phyloP scores from a whole-genome alignment of 169 alveolate genomes.

The Cryptosporidium viatorum region DNA sequence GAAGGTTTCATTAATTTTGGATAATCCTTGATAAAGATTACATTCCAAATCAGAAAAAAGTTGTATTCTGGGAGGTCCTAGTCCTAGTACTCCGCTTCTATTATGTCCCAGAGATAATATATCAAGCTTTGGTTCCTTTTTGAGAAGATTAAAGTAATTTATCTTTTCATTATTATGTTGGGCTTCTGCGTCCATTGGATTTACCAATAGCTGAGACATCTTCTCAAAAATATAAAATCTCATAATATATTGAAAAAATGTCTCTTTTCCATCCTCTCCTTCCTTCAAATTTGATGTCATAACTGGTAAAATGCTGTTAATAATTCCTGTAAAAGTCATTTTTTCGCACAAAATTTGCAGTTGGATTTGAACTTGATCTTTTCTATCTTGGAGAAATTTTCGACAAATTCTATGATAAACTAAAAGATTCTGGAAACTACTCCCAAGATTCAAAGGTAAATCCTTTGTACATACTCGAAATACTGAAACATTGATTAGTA shows the following conservation, averaged over 20 bases:
- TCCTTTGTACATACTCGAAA: not conserved
- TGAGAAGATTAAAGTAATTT: conserved; percentile 9
- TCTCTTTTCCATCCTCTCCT: not conserved
- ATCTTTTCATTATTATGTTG: not conserved
- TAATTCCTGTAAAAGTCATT: not conserved
- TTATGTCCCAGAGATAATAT: conserved; percentile 44
- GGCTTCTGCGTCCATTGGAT: not conserved
- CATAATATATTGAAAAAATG: conserved; percentile 15
- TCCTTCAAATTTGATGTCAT: not conserved
- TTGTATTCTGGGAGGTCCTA: conserved; percentile 38
- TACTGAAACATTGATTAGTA: not conserved
- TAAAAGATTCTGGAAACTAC: not conserved
- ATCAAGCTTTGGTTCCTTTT: not conserved
- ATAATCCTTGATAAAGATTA: conserved; percentile 17
- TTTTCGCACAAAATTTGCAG: not conserved
- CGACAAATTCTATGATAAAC: conserved; percentile 29
- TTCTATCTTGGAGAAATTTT: conserved; percentile 10
- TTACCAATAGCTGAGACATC: conserved; percentile 2
- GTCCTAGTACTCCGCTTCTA: conserved; percentile 30
- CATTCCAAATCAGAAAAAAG: conserved; percentile 46
- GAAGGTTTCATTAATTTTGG: not conserved
- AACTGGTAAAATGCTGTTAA: conserved; percentile 10
- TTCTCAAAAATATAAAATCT: conserved; percentile 30
- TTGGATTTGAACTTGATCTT: not conserved
- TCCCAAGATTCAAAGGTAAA: not conserved